phyloP scores from a whole-genome alignment of 495 filamentous ascomycete genomes.

The Xylaria grammica region DNA sequence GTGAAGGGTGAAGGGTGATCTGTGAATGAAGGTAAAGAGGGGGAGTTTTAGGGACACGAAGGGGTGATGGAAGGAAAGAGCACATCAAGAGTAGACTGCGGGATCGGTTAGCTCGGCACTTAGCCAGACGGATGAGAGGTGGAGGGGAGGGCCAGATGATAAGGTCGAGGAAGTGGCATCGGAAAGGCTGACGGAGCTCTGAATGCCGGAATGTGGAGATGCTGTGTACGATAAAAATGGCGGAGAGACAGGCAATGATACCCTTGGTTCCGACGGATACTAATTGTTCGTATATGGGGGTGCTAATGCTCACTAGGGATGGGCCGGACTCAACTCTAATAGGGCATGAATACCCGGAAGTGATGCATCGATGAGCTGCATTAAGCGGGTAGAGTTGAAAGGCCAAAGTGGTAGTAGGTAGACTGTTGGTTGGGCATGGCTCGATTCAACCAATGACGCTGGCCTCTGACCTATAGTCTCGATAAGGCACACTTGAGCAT shows the following conservation, averaged over 20 bases:
- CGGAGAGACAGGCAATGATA: constrained; percentile 42
- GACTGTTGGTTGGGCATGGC: not conserved
- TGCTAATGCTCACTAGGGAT: not conserved
- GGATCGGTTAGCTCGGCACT: not conserved
- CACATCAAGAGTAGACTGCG: constrained; percentile 10
- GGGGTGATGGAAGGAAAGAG: constrained; percentile 11
- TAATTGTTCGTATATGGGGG: not conserved
- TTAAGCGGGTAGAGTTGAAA: not conserved
- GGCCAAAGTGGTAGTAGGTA: not conserved
- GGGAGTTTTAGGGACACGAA: not conserved
- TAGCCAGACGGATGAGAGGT: not conserved
- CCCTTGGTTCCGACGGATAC: constrained; percentile 34
- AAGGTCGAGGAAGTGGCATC: not conserved
- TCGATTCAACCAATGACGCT: not conserved
- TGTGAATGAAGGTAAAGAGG: not conserved
- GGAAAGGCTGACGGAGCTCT: not conserved
- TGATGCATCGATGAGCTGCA: not conserved
- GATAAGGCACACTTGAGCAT: no score
- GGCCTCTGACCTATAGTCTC: no score
- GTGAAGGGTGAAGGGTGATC: not conserved
- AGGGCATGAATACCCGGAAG: no score
- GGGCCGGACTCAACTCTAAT: constrained; percentile 13
- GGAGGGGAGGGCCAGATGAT: not conserved
- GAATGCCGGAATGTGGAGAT: constrained; percentile 3
- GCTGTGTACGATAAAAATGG: constrained; percentile 36